A percentile compares a stretch with the other conserved stretches of the same genome.
Conservation (phyloP, 129 eudicot genomes). For the Chrysanthemum seticuspe region DNA sequence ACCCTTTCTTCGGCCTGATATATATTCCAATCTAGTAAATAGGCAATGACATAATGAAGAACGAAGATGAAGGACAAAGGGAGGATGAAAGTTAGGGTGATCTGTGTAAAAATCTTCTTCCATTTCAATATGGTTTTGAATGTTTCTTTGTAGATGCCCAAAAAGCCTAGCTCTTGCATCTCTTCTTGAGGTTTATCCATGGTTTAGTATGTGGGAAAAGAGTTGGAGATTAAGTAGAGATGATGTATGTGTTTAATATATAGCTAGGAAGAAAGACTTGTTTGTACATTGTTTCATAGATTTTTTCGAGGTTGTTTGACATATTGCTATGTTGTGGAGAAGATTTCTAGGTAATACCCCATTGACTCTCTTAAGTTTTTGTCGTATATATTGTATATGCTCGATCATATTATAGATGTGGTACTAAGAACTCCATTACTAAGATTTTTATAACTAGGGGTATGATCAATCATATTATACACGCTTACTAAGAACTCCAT, state of each 20-base stretch:
- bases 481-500: too few relatives aligned
- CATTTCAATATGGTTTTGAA: neutral
- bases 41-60: neutral
- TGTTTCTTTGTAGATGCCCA: conserved; percentile 10
- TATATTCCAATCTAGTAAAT: neutral
- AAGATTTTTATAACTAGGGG: too few relatives aligned
- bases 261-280: neutral
- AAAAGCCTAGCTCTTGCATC: conserved; percentile 14
- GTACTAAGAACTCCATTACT: too few relatives aligned
- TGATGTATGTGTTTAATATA: conserved; percentile 3
- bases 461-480: too few relatives aligned
- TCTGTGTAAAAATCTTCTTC: neutral
- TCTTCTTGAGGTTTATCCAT: conserved; percentile 43
- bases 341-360: conserved; percentile 6
- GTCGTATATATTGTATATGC: neutral
- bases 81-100: conserved; percentile 8
- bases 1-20: neutral
- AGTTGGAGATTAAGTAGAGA: neutral
- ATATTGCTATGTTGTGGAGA: conserved; percentile 21
- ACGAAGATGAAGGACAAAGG: conserved; percentile 17
- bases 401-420: too few relatives aligned
- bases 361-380: too few relatives aligned
- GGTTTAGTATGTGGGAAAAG: conserved; percentile 3
- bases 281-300: neutral
- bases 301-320: conserved; percentile 1